These are phyloP conservation scores for Bruguiera parviflora DNA, from an alignment of 345 rosid genomes.

Conservation along the genomic window DNA sequence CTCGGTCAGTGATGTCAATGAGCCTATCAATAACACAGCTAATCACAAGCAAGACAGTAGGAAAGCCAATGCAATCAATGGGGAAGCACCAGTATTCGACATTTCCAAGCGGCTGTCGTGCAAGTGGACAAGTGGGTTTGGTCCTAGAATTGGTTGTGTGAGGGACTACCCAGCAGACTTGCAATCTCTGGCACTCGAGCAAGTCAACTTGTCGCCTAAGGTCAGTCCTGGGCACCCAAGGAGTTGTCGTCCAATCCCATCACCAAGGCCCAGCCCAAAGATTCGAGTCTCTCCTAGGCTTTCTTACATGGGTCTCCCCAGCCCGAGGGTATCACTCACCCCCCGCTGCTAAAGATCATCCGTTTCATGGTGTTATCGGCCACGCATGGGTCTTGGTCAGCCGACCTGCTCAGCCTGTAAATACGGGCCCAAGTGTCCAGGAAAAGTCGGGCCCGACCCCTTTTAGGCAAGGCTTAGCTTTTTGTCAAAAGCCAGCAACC, in stretches of 20 bases:
- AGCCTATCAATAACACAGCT: not conserved
- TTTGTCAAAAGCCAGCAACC: no score
- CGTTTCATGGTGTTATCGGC: not conserved
- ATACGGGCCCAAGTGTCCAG: no score
- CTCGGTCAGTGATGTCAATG: not conserved
- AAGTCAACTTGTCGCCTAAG: constrained; percentile 57
- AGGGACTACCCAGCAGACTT: constrained; percentile 66
- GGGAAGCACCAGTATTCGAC: constrained; percentile 35
- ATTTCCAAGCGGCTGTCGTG: constrained; percentile 49
- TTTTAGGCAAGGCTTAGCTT: no score
- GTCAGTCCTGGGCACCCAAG: constrained; percentile 27
- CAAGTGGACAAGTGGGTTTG: constrained; percentile 71
- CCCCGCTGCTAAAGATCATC: not conserved
- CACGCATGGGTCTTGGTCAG: no score
- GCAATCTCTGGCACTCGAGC: constrained; percentile 56
- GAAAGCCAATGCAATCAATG: constrained; percentile 18
- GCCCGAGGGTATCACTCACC: constrained; percentile 30
- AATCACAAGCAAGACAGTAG: not conserved
- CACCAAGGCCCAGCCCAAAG: constrained; percentile 46
- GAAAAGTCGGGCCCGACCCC: no score
- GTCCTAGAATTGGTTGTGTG: constrained; percentile 70
- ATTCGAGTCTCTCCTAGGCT: constrained; percentile 46
- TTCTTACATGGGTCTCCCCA: constrained; percentile 51
- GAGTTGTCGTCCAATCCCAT: constrained; percentile 33
- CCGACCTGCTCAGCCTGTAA: no score